A percentile compares a stretch with the other conserved stretches of the same genome.
phyloP scores from a whole-genome alignment of 192 early-diverging fungal genomes.

The Coemansia sp. region DNA sequence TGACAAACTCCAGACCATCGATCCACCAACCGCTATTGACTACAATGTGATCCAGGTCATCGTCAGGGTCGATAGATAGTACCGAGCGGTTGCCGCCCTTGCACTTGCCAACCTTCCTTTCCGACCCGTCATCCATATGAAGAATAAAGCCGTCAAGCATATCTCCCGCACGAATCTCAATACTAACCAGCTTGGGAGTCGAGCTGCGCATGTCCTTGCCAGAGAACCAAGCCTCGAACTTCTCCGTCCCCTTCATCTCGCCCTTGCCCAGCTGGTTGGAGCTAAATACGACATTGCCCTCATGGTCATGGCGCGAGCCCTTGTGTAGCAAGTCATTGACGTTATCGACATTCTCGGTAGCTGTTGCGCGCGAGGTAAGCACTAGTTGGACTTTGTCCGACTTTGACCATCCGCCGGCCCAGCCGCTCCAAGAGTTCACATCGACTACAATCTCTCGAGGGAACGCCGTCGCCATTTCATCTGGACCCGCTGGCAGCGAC shows the following conservation, averaged over 20 bases:
- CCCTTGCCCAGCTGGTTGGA: conserved; percentile 45
- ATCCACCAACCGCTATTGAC: conserved; percentile 63
- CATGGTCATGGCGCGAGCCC: conserved; percentile 11
- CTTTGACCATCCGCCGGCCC: conserved; percentile 38
- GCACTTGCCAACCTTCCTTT: conserved; percentile 47
- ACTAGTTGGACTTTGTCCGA: conserved; percentile 38
- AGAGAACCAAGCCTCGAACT: conserved; percentile 34
- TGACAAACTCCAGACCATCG: conserved; percentile 64
- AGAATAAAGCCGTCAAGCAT: conserved; percentile 61
- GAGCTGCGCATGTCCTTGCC: conserved; percentile 23
- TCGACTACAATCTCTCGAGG: conserved; percentile 24
- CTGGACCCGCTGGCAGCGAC: conserved; percentile 23
- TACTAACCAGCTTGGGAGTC: conserved; percentile 23
- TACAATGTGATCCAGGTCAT: conserved; percentile 55
- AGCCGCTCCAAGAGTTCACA: conserved; percentile 14
- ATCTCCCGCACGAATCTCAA: conserved; percentile 52
- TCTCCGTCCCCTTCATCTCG: conserved; percentile 37
- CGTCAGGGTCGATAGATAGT: conserved; percentile 48
- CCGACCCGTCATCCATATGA: conserved; percentile 52
- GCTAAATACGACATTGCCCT: conserved; percentile 32
- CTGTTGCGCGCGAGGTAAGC: conserved; percentile 36
- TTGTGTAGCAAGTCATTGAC: conserved; percentile 12
- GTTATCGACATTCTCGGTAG: conserved; percentile 28
- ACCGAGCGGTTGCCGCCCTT: conserved; percentile 40
- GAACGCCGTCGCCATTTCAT: conserved; percentile 30